These are phyloP conservation scores for Pythium volutum DNA, from an alignment of 352 stramenopile genomes.

Conservation along the genomic window DNA sequence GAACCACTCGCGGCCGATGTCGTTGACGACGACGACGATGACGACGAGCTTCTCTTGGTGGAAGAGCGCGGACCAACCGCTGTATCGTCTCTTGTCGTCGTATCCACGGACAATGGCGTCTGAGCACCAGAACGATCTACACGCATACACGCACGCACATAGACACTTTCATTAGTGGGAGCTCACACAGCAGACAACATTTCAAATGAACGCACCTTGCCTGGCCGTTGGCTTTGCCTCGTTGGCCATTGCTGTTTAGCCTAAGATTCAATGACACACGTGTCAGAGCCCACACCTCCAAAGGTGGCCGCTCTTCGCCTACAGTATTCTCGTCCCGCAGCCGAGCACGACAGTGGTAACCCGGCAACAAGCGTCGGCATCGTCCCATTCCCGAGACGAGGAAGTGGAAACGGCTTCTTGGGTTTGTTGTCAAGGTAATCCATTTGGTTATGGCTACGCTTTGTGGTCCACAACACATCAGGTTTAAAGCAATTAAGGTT, in stretches of 20 bases:
- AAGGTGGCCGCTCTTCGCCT: too few species aligned
- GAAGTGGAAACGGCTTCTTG: background rate
- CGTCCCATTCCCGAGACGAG: background rate
- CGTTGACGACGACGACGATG: background rate
- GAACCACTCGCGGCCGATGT: constrained; percentile 33
- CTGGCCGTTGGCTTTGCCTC: background rate
- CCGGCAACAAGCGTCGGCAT: constrained; percentile 8
- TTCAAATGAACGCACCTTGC: background rate
- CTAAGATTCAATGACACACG: background rate
- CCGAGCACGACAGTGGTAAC: background rate
- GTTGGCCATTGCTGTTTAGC: background rate
- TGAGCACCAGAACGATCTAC: background rate
- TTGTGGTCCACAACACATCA: constrained; percentile 15
- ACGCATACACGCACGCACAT: background rate
- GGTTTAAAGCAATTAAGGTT: background rate
- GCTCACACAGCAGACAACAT: background rate
- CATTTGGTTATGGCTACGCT: constrained; percentile 12
- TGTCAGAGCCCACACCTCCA: background rate
- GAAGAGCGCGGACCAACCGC: background rate
- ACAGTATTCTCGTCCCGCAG: too few species aligned
- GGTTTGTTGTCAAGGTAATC: background rate
- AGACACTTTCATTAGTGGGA: background rate
- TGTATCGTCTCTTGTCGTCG: background rate
- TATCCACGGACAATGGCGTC: background rate
- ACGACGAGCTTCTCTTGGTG: background rate